Evolutionary conservation across 108 stramenopile species (phyloP).

Genomic region (Nannochloropsis salina): DNA sequence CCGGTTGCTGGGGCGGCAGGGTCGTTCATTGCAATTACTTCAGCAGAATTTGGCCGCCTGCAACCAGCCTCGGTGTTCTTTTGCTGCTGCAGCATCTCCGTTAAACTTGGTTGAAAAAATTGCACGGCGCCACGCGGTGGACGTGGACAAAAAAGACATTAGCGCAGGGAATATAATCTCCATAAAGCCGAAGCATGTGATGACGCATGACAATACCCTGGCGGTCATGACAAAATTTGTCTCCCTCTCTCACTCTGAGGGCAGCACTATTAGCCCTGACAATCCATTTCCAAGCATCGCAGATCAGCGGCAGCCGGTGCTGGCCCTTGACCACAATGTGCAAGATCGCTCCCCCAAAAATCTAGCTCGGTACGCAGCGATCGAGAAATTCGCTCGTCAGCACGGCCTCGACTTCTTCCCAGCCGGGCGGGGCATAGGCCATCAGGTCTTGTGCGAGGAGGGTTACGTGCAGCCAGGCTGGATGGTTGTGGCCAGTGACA

Average conservation of each 20-base stretch:
- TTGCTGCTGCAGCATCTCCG: background rate
- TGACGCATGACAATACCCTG: conserved; percentile 17
- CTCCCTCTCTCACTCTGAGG: conserved; percentile 1
- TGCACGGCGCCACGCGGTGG: background rate
- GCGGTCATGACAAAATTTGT: conserved; percentile 20
- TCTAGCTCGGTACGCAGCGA: background rate
- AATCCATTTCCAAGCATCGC: background rate
- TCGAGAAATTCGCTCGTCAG: background rate
- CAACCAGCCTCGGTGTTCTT: background rate
- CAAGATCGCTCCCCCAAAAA: background rate
- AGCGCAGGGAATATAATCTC: background rate
- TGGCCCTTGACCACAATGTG: conserved; percentile 17
- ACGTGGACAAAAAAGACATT: background rate
- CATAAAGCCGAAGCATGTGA: background rate
- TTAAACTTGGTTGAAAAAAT: conserved; percentile 20
- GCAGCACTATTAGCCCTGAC: background rate
- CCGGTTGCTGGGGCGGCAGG: background rate
- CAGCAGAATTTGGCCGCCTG: background rate
- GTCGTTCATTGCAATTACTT: background rate
- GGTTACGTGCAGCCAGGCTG: conserved; percentile 9
- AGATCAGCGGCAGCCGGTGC: background rate
- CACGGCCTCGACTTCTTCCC: background rate
- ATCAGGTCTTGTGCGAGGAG: conserved; percentile 13
- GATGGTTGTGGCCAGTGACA: background rate
- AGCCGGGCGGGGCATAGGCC: conserved; percentile 1